A percentile compares a stretch with the other conserved stretches of the same genome.
Evolutionary conservation across 306 rosid genomes (phyloP).

Genomic region (Vigna hirtella): DNA sequence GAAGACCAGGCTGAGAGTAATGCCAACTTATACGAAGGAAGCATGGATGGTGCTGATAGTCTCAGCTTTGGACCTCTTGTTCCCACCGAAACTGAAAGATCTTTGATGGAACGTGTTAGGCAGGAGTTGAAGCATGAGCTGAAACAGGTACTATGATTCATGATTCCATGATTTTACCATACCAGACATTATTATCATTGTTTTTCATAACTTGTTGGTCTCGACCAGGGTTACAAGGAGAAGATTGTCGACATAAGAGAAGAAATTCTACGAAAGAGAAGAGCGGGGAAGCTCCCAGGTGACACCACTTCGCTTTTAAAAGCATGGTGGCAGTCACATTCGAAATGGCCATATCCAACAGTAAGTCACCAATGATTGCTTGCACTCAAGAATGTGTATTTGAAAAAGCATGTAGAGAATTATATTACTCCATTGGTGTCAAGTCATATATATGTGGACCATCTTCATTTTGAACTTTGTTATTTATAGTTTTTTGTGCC

Average conservation of each 20-base stretch:
- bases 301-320: constrained; percentile 93
- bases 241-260: constrained; percentile 90
- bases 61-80: constrained; percentile 92
- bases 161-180: not conserved
- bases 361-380: constrained; percentile 51
- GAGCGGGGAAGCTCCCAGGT: constrained; percentile 97
- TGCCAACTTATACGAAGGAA: constrained; percentile 69
- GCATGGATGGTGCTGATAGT: constrained; percentile 70
- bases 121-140: constrained; percentile 86
- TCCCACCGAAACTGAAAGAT: constrained; percentile 90
- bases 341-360: constrained; percentile 99
- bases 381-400: not conserved
- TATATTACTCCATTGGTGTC: not conserved
- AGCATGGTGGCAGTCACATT: constrained; percentile 98
- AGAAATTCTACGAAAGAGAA: constrained; percentile 90
- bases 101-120: constrained; percentile 93
- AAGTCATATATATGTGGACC: not conserved
- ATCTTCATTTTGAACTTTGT: not conserved
- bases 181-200: not conserved
- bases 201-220: not conserved
- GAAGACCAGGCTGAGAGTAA: constrained; percentile 86
- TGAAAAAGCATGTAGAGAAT: not conserved
- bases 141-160: constrained; percentile 56
- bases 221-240: constrained; percentile 82
- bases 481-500: not conserved